These are phyloP conservation scores for Otatea glauca DNA, from an alignment of 176 grass and related monocot genomes.

Conservation along the genomic window DNA sequence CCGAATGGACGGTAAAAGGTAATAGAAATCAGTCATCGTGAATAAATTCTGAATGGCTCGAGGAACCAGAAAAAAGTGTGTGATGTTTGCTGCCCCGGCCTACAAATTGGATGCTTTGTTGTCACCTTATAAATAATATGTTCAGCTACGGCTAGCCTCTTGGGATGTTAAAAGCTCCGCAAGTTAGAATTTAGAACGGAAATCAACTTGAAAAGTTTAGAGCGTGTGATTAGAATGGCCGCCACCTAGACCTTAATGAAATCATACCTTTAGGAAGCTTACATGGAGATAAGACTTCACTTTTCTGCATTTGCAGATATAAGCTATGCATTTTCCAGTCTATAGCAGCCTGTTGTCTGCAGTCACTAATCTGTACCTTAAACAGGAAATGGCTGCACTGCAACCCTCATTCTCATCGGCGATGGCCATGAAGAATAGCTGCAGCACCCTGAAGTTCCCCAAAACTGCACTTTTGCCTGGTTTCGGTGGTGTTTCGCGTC, in stretches of 20 bases:
- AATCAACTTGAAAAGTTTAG: not conserved
- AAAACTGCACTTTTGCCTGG: constrained; percentile 57
- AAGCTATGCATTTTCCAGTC: not conserved
- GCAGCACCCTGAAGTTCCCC: constrained; percentile 48
- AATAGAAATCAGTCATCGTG: too few relatives aligned
- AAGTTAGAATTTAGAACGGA: not conserved
- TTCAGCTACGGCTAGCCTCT: not conserved
- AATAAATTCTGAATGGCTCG: too few relatives aligned
- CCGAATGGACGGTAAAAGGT: too few relatives aligned
- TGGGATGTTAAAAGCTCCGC: not conserved
- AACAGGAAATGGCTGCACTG: constrained; percentile 73
- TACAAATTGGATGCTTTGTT: not conserved
- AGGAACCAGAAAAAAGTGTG: too few relatives aligned
- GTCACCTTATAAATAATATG: not conserved
- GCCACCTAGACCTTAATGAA: not conserved
- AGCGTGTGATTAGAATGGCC: not conserved
- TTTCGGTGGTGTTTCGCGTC: constrained; percentile 45
- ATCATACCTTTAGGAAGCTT: not conserved
- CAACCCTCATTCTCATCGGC: constrained; percentile 65
- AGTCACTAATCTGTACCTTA: constrained; percentile 22
- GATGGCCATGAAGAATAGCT: constrained; percentile 59
- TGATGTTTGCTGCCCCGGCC: too few relatives aligned
- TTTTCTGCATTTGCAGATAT: too few relatives aligned
- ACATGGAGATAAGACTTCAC: too few relatives aligned
- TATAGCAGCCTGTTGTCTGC: not conserved